A percentile compares a stretch with the other conserved stretches of the same genome.
Evolutionary conservation across 2,329 filamentous ascomycete species (phyloP).

Genomic region (Trichoderma asperellum): DNA sequence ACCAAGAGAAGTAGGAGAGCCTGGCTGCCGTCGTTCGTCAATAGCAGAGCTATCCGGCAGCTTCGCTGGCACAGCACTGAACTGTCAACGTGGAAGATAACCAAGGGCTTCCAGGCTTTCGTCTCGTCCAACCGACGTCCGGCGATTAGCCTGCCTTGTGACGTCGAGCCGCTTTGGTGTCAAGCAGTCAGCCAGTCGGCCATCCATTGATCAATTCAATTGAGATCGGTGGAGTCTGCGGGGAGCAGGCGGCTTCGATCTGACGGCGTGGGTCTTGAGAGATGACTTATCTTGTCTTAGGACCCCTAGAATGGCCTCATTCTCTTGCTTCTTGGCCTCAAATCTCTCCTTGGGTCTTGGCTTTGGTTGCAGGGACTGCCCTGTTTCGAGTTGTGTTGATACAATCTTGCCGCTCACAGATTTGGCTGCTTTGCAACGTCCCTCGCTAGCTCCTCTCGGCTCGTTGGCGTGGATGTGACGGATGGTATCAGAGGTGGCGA

Average conservation of each 20-base stretch:
- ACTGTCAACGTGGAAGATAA: constrained; percentile 3
- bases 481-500: constrained; percentile 9
- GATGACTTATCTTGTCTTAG: not conserved
- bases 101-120: constrained; percentile 14
- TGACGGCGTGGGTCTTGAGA: constrained; percentile 16
- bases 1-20: constrained; percentile 3
- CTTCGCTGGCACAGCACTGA: not conserved
- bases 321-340: not conserved
- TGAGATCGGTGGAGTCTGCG: constrained; percentile 26
- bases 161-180: constrained; percentile 4
- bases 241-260: constrained; percentile 21
- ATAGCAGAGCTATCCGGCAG: not conserved
- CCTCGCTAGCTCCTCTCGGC: not conserved
- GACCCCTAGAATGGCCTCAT: constrained; percentile 2
- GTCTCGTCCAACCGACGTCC: constrained; percentile 5
- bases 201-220: constrained; percentile 11
- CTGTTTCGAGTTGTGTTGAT: not conserved
- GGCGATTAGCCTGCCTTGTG: constrained; percentile 13
- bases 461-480: not conserved
- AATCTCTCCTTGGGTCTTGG: not conserved
- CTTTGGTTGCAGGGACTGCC: constrained; percentile 2
- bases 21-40: not conserved
- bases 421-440: not conserved
- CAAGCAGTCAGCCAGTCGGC: constrained; percentile 2
- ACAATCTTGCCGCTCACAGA: not conserved